Base-by-base conservation (phyloP, 2,329 filamentous ascomycete genomes). In the Alternaria infectoria region DNA sequence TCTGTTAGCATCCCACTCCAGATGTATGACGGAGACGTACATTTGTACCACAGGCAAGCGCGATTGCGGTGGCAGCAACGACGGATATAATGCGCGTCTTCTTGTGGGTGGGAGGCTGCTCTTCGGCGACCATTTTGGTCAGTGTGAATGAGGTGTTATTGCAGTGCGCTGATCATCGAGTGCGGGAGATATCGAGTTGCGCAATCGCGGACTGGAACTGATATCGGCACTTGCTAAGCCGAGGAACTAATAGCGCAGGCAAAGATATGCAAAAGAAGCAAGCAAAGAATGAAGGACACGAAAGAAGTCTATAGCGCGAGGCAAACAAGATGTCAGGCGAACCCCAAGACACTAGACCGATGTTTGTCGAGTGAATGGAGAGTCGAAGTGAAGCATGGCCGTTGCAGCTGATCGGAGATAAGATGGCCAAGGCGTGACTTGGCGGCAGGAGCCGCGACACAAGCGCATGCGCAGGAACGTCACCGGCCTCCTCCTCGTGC, bases 11-110 rank as follows among this genome's bases (percentile, higher is more conserved):
- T 54, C 23, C n/a, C 40, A 43, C 15, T 47, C 45, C 50, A 32
- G 32, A 25, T 54, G 9, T 43, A 17, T 32, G 46, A 32, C 7
- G 43, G 59, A 50, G 10, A 81, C 89, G 74, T 82, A 96, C 93
- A 80, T 97, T 97, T 67, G 94, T 97, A 65, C 96, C 96, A 79
- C 94, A 97, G 64, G 94, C 93, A 62, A 98, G 85, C 15, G 94
- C 89, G 66, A 97, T 93, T 67, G 89, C 79, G 15, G 93, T 97
- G 26, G 93, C 93, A 54, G 94, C 93, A 61, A 94, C 83, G 72
- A 94, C 95, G 68, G 95, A 94, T 60, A 96, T 81, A 57, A 97
- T 85, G 71, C 94, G 91, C 66, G 89, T 89, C 74, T 85, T 87
- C 68, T 86, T 84, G 69, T 88, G 82, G 52, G 84, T 80, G 32